phyloP scores from a whole-genome alignment of 257 asterid species.

The Solanum bukasovii region DNA sequence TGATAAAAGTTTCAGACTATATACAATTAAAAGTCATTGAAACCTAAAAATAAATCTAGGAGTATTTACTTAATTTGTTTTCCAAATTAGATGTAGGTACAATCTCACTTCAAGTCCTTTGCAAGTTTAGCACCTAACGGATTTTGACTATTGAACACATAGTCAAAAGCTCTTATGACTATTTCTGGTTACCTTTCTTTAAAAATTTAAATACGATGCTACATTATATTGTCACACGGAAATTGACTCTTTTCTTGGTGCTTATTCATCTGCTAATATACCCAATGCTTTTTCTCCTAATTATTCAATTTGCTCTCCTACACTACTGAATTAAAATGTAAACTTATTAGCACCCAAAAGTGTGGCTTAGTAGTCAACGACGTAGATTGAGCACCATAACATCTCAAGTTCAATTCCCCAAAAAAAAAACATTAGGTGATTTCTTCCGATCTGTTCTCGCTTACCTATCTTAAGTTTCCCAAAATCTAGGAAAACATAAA shows the following conservation, averaged over 20 bases:
- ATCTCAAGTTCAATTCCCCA: background rate
- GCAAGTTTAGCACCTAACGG: background rate
- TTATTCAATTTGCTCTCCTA: background rate
- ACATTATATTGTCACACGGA: background rate
- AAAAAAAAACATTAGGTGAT: background rate
- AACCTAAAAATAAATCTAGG: background rate
- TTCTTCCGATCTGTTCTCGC: background rate
- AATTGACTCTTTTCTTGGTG: background rate
- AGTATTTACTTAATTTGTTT: background rate
- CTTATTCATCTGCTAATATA: background rate
- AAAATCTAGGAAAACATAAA: background rate
- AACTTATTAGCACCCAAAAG: background rate
- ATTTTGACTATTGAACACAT: background rate
- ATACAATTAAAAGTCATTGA: background rate
- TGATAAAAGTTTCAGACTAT: background rate
- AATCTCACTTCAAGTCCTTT: background rate
- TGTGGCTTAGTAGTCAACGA: too few relatives aligned
- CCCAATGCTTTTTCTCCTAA: background rate
- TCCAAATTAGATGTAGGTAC: background rate
- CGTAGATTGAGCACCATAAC: background rate
- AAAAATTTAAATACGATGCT: background rate
- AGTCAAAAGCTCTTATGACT: background rate
- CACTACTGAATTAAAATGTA: too few relatives aligned
- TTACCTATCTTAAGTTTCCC: background rate
- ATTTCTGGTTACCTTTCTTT: background rate